Conservation (phyloP, 225 moss, liverwort and hornwort genomes). For the Physcomitrium patens region DNA sequence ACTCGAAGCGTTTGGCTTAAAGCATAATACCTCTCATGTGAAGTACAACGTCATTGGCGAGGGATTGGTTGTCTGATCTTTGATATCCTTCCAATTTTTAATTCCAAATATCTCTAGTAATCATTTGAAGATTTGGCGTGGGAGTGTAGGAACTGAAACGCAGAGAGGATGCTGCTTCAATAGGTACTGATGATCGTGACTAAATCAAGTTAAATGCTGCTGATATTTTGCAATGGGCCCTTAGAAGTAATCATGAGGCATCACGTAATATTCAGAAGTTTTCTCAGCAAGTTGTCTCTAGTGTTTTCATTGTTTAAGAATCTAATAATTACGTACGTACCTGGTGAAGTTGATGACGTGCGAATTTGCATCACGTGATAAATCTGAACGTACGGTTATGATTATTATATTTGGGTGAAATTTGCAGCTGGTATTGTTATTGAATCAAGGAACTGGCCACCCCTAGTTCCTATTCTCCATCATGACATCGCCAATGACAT, state of each 20-base stretch:
- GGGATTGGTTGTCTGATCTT: slow-evolving; percentile 14
- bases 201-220: neutral
- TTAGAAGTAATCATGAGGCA: slow-evolving; percentile 7
- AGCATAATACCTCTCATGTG: neutral
- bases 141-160: slow-evolving; percentile 82
- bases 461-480: slow-evolving; percentile 77
- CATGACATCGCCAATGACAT: slow-evolving; percentile 90
- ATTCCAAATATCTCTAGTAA: slow-evolving; percentile 13
- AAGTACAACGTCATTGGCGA: neutral
- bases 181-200: slow-evolving; percentile 48
- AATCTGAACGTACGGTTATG: slow-evolving; percentile 17
- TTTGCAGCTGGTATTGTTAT: slow-evolving; percentile 84
- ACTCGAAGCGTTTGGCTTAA: neutral
- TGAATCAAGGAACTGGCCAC: slow-evolving; percentile 91
- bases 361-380: slow-evolving; percentile 8
- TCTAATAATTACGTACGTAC: neutral
- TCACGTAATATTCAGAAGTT: neutral
- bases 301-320: neutral
- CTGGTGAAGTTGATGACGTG: neutral
- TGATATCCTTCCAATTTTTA: slow-evolving; percentile 18
- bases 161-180: slow-evolving; percentile 94
- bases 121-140: slow-evolving; percentile 29
- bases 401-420: slow-evolving; percentile 25
- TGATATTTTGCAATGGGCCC: neutral
- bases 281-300: neutral